Percentiles rank a stretch among this genome's conserved stretches.
Conservation (phyloP, 352 stramenopile genomes). For the Bremia lactucae region DNA sequence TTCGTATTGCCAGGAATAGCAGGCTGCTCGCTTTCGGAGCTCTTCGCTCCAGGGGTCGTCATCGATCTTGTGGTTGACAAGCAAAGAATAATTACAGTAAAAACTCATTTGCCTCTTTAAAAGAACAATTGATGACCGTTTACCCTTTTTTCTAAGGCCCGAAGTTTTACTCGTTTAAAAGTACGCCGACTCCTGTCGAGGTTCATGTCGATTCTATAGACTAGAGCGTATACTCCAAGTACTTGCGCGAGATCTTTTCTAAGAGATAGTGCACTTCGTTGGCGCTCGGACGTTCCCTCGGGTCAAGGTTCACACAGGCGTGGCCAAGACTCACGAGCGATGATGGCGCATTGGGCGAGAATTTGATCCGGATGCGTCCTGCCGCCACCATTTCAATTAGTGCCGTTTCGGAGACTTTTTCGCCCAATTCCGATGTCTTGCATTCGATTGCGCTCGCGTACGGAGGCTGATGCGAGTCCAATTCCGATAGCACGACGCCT, state of each 20-base stretch:
- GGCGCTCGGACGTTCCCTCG: constrained; percentile 12
- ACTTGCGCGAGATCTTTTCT: constrained; percentile 20
- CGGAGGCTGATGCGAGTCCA: constrained; percentile 24
- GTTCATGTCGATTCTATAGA: constrained; percentile 1
- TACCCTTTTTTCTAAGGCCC: too few relatives aligned
- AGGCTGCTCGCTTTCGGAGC: constrained; percentile 8
- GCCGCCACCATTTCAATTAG: constrained; percentile 27
- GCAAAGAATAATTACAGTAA: too few relatives aligned
- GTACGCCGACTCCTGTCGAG: constrained; percentile 6
- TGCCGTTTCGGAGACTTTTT: constrained; percentile 18
- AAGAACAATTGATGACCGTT: too few relatives aligned
- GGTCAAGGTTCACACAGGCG: constrained; percentile 20
- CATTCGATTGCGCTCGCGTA: constrained; percentile 20
- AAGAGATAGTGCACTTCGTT: constrained; percentile 24
- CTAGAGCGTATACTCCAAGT: constrained; percentile 25
- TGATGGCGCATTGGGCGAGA: constrained; percentile 15
- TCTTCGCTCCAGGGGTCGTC: constrained; percentile 9
- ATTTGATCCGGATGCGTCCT: constrained; percentile 18
- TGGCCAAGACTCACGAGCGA: constrained; percentile 14
- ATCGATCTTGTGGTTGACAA: constrained; percentile 16
- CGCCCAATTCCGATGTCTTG: constrained; percentile 16
- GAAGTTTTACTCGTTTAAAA: too few relatives aligned
- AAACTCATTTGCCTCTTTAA: too few relatives aligned
- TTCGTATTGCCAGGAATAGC: constrained; percentile 10
- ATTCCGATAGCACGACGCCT: constrained; percentile 24